These are phyloP conservation scores for Termitomyces sp. DNA, from an alignment of 768 basidiomycete species.

Conservation along the genomic window DNA sequence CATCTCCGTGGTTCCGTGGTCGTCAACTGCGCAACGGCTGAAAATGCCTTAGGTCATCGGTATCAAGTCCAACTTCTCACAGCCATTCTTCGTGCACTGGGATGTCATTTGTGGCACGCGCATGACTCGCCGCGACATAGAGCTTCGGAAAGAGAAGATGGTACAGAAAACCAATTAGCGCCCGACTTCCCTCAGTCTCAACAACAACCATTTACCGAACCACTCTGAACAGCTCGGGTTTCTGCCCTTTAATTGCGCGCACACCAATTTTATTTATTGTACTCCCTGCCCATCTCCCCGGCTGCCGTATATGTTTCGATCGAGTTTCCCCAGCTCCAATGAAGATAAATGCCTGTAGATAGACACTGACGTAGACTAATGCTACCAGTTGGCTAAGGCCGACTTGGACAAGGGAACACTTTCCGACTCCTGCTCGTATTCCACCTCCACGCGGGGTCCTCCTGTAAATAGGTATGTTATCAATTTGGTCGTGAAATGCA, in stretches of 20 bases:
- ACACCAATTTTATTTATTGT: neutral
- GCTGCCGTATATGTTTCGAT: neutral
- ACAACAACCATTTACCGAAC: neutral
- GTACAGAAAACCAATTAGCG: slow-evolving; percentile 23
- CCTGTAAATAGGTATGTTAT: slow-evolving; percentile 27
- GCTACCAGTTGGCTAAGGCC: slow-evolving; percentile 48
- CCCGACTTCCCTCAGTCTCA: neutral
- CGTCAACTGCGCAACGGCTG: neutral
- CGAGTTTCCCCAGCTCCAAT: neutral
- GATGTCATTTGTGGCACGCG: slow-evolving; percentile 80
- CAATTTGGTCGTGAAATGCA: neutral
- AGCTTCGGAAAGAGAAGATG: slow-evolving; percentile 36
- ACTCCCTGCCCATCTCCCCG: neutral
- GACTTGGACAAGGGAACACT: slow-evolving; percentile 51
- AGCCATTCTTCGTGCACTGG: slow-evolving; percentile 97
- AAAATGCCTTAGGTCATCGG: slow-evolving; percentile 50
- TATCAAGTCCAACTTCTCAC: slow-evolving; percentile 93
- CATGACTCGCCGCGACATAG: slow-evolving; percentile 68
- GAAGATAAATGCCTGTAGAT: neutral
- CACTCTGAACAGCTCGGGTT: neutral
- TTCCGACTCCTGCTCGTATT: slow-evolving; percentile 93
- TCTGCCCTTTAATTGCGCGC: neutral
- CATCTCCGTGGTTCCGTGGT: neutral
- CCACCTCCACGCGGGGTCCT: slow-evolving; percentile 86
- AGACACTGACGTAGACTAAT: neutral